Base-by-base conservation (phyloP, 768 basidiomycete genomes). In the Cystofilobasidium ferigula region DNA sequence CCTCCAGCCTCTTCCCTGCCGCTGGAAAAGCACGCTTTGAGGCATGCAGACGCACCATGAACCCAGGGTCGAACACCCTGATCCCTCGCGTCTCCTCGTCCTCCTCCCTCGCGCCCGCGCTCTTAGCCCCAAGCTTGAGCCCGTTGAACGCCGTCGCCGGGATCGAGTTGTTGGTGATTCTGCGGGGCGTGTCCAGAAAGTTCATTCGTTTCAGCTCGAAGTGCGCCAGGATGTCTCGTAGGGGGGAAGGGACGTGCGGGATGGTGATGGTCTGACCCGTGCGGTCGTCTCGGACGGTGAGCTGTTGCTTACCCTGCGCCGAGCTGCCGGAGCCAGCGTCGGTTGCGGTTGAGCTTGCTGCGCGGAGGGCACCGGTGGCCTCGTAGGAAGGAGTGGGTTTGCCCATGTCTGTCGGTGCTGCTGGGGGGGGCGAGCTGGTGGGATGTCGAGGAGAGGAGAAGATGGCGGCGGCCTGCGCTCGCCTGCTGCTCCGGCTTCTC, bases 121-220 rank as follows among this genome's bases (percentile, higher is more conserved):
- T 34, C 80, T 74, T 42, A 79, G 80, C 38, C 0, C 83, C 78
- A 0, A 88, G 85, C 40, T 80, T 80, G 71, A 92, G 84, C 38
- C 76, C 76, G 78, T 89, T 90, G 82, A 93, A 91, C 20, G 84
- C 84, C 0, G 86, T 85, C 0, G 89, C 89, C 28, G 83, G 77
- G 32, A 94, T 81, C 40, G 85, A 83, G 74, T 92, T 93, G 75
- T 91, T 83, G 34, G 78, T 78, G 70, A 94, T 90, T 7, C 89
- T 91, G 40, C 0, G 22, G 13, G 24, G 10, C 40, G 38, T 43
- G n/a, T 12, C 26, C n/a, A 42, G 26, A 26, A n/a, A 28, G n/a
- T 6, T 26, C n/a, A 7, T 34, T 59, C 7, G 5, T 24, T 28
- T 10, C 51, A 30, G 14, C 3, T 6, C 1, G 47, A 53, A 6